phyloP scores from a whole-genome alignment of 192 early-diverging fungal species.

The Podila verticillata region DNA sequence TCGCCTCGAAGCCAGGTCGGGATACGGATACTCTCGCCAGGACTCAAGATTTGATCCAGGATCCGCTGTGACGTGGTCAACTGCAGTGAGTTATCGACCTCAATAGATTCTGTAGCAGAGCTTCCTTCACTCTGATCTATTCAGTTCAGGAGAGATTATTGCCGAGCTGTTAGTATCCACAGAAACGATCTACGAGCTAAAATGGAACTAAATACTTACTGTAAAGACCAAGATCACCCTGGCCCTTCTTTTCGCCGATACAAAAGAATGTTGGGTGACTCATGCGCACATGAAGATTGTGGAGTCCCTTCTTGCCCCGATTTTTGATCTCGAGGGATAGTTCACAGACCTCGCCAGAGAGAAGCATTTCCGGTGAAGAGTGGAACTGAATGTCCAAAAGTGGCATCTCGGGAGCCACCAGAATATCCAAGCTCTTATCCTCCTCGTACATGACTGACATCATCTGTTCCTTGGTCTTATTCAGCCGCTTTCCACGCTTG shows the following conservation, averaged over 20 bases:
- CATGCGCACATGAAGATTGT: conserved; percentile 75
- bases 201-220: conserved; percentile 12
- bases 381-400: conserved; percentile 82
- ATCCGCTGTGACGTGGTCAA: conserved; percentile 19
- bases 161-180: not conserved
- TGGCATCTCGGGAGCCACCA: conserved; percentile 85
- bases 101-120: conserved; percentile 14
- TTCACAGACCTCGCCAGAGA: conserved; percentile 84
- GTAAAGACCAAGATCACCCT: conserved; percentile 54
- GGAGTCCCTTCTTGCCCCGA: conserved; percentile 79
- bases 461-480: conserved; percentile 79
- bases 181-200: not conserved
- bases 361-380: conserved; percentile 77
- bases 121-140: conserved; percentile 30
- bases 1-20: conserved; percentile 94
- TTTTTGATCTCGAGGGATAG: conserved; percentile 84
- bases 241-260: conserved; percentile 63
- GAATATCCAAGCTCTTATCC: conserved; percentile 76
- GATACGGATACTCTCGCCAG: conserved; percentile 76
- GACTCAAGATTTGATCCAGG: conserved; percentile 56
- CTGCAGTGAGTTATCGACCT: conserved; percentile 64
- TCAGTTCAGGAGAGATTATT: not conserved
- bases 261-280: conserved; percentile 91
- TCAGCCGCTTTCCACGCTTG: conserved; percentile 75
- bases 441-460: conserved; percentile 67